Conservation (phyloP, 2,329 filamentous ascomycete species). For the Ophiocordyceps polyrhachis-furcata region DNA sequence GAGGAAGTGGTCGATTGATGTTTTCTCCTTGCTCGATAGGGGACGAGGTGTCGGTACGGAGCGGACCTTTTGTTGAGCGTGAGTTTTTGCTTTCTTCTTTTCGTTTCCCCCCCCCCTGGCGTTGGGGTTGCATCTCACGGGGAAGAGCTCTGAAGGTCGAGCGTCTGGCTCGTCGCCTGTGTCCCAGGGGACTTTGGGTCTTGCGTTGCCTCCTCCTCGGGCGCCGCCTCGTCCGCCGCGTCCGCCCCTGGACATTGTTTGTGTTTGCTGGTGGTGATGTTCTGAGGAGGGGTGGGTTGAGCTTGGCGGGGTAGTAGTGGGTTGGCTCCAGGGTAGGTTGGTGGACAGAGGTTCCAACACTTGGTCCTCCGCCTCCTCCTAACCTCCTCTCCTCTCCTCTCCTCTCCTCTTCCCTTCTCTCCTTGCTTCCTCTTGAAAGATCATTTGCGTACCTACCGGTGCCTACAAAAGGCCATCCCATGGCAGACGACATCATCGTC, state of each 20-base stretch:
- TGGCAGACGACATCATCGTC: constrained; percentile 15
- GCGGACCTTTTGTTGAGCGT: no score
- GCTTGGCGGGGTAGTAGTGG: background rate
- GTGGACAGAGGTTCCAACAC: no score
- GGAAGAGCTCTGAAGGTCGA: constrained; percentile 40
- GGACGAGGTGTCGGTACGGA: constrained; percentile 25
- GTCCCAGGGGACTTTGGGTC: constrained; percentile 32
- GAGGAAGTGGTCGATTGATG: constrained; percentile 31
- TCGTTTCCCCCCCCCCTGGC: no score
- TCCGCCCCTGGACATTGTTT: constrained; percentile 30
- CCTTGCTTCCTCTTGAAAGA: no score
- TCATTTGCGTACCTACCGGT: no score
- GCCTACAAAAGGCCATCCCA: background rate
- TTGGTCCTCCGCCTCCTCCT: no score
- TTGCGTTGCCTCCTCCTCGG: constrained; percentile 24
- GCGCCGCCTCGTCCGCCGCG: constrained; percentile 30
- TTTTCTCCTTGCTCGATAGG: constrained; percentile 24
- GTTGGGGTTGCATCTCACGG: constrained; percentile 22
- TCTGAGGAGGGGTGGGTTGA: background rate
- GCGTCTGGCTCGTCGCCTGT: constrained; percentile 35
- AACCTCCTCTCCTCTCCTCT: no score
- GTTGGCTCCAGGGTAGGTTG: no score
- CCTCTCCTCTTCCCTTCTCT: no score
- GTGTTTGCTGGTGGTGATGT: constrained; percentile 1
- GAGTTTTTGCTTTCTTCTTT: background rate